These are phyloP conservation scores for Amaranthus palmeri DNA, from an alignment of 148 eudicot species.

Conservation along the genomic window DNA sequence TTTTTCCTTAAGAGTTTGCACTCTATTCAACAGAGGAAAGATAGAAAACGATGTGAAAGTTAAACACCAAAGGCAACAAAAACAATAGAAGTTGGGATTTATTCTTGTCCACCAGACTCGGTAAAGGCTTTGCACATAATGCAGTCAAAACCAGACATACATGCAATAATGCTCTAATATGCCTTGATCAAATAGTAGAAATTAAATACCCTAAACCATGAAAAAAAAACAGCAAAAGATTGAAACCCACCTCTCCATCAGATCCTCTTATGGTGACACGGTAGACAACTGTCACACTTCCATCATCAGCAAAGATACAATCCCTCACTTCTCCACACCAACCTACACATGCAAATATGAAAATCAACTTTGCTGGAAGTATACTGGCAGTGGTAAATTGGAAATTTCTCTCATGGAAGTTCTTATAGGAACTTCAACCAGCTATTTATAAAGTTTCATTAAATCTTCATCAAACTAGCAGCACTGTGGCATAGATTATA, in stretches of 20 bases:
- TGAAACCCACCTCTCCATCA: conserved; percentile 83
- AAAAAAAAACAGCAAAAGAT: conserved; percentile 2
- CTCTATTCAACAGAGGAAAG: no score
- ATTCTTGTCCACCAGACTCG: neutral
- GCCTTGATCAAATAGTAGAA: neutral
- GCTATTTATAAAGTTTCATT: neutral
- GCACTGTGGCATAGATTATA: neutral
- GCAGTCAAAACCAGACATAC: neutral
- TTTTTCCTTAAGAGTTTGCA: neutral
- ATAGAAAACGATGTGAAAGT: no score
- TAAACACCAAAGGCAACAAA: neutral
- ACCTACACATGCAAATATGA: conserved; percentile 42
- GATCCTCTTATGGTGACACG: conserved; percentile 95
- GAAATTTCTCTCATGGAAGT: neutral
- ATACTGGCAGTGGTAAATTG: neutral
- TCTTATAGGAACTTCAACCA: neutral
- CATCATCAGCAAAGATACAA: conserved; percentile 84
- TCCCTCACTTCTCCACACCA: conserved; percentile 99
- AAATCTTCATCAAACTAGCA: neutral
- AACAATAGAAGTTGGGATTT: neutral
- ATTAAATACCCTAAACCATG: neutral
- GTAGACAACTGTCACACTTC: conserved; percentile 86
- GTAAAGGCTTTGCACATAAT: neutral
- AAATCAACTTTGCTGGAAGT: conserved; percentile 7
- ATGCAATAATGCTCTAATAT: neutral